Conservation (phyloP, 805 yeast genomes). For the Candida broadrunensis region DNA sequence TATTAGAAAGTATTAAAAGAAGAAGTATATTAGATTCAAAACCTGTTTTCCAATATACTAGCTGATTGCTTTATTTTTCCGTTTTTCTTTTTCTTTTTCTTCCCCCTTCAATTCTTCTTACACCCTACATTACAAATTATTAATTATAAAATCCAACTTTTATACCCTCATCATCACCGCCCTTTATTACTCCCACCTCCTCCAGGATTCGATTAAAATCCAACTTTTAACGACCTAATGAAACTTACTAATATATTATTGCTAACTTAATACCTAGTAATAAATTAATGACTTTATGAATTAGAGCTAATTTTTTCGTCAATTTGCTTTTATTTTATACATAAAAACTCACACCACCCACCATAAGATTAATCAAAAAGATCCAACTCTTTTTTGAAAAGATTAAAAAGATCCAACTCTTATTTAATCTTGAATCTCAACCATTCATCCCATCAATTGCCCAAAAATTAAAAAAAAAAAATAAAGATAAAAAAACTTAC, state of each 20-base stretch:
- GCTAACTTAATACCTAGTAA: neutral
- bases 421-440: neutral
- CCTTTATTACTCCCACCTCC: neutral
- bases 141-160: slow-evolving; percentile 11
- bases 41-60: slow-evolving; percentile 29
- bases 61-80: no score
- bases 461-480: neutral
- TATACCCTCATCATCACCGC: slow-evolving; percentile 1
- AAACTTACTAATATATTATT: neutral
- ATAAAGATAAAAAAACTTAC: no score
- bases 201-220: slow-evolving; percentile 11
- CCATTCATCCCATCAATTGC: slow-evolving; percentile 2
- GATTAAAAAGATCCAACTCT: slow-evolving; percentile 1
- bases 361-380: no score
- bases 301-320: no score
- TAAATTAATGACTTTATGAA: neutral
- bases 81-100: no score
- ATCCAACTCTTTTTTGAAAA: slow-evolving; percentile 32
- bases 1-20: slow-evolving; percentile 50
- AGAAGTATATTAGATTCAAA: slow-evolving; percentile 39
- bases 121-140: no score
- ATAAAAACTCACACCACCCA: no score
- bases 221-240: slow-evolving; percentile 14
- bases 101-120: slow-evolving; percentile 1
- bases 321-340: no score